phyloP scores from a whole-genome alignment of 306 rosid species.

The Parietaria judaica region DNA sequence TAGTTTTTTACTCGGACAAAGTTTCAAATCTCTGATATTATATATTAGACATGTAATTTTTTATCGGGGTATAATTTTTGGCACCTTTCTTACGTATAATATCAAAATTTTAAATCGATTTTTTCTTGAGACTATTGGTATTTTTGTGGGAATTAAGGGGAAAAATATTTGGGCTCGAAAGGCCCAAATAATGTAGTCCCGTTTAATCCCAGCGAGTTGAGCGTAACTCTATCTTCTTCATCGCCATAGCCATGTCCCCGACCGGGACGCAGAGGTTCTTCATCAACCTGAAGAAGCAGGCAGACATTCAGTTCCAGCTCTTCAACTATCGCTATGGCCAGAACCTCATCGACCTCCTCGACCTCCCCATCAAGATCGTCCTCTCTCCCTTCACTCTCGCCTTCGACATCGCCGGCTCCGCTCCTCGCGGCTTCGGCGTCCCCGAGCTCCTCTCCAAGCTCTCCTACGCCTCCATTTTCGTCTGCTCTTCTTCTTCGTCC shows the following conservation, averaged over 20 bases:
- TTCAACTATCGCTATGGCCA: conserved; percentile 57
- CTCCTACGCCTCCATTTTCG: conserved; percentile 75
- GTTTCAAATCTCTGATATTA: too few relatives aligned
- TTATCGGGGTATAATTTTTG: too few relatives aligned
- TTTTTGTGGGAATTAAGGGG: too few relatives aligned
- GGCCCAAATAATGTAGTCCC: too few relatives aligned
- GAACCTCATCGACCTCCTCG: conserved; percentile 53
- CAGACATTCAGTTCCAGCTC: conserved; percentile 42
- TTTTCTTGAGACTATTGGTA: too few relatives aligned
- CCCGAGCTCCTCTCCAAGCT: conserved; percentile 89
- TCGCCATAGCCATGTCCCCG: conserved; percentile 30
- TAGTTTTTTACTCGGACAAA: too few relatives aligned
- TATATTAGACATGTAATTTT: too few relatives aligned
- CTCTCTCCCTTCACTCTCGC: conserved; percentile 74
- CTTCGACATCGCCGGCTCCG: conserved; percentile 78
- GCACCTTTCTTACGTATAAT: too few relatives aligned
- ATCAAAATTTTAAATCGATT: too few relatives aligned
- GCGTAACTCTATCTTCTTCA: too few relatives aligned
- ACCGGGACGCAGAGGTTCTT: conserved; percentile 33
- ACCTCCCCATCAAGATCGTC: conserved; percentile 65
- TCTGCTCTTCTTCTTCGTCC: conserved; percentile 23
- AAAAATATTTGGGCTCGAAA: too few relatives aligned
- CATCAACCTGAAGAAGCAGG: conserved; percentile 45
- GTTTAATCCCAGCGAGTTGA: too few relatives aligned
- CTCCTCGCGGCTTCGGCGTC: conserved; percentile 95